Evolutionary conservation across 306 rosid genomes (phyloP).

Genomic region (Cicer arietinum): DNA sequence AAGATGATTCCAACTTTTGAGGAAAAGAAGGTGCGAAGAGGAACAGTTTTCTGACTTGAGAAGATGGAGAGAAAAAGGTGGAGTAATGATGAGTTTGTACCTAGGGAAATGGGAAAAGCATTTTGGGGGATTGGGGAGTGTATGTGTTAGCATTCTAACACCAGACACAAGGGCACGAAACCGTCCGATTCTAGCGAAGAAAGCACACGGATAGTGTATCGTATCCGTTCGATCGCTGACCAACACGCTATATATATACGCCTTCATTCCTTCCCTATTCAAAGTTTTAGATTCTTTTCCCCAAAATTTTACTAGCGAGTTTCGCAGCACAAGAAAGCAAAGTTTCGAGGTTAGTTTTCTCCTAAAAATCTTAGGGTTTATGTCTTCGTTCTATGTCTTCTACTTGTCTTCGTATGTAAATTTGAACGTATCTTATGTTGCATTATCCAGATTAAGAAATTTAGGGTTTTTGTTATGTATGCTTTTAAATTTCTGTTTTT

Average conservation of each 20-base stretch:
- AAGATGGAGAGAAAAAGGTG: too few relatives aligned
- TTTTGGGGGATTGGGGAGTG: too few relatives aligned
- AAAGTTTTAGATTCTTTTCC: background rate
- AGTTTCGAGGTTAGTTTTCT: constrained; percentile 44
- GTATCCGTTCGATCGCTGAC: constrained; percentile 28
- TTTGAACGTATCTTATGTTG: background rate
- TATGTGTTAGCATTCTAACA: too few relatives aligned
- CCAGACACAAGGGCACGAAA: too few relatives aligned
- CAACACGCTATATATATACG: constrained; percentile 19
- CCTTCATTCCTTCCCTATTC: background rate
- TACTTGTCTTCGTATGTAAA: background rate
- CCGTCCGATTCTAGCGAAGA: constrained; percentile 25
- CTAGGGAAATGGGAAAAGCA: too few relatives aligned
- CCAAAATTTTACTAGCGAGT: background rate
- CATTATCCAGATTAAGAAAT: background rate
- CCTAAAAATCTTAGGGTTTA: constrained; percentile 10
- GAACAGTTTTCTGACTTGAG: too few relatives aligned
- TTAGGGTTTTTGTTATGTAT: background rate
- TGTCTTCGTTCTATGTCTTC: background rate
- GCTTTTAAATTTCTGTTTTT: background rate
- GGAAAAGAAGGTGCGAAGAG: too few relatives aligned
- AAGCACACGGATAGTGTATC: constrained; percentile 35
- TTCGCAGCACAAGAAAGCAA: background rate
- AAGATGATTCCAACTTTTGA: too few relatives aligned
- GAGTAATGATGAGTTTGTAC: too few relatives aligned